These are phyloP conservation scores for Rosa hybrid DNA, from an alignment of 331 rosid species.

Conservation along the genomic window DNA sequence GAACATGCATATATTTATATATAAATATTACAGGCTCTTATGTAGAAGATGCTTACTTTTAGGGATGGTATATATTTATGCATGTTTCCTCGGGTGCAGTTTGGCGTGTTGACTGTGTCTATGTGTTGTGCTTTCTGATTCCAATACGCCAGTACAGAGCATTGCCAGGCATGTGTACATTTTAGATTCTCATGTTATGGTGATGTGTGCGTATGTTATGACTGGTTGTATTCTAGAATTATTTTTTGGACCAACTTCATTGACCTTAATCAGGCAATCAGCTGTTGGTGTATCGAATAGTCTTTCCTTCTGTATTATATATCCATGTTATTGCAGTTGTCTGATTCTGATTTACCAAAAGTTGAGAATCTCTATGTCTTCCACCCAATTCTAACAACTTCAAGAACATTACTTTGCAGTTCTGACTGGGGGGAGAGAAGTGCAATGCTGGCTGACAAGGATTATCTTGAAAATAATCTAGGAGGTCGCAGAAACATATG, in stretches of 20 bases:
- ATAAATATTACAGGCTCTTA: neutral
- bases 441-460: slow-evolving; percentile 50
- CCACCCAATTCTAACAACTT: slow-evolving; percentile 26
- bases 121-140: neutral
- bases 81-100: no score
- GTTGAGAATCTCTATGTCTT: neutral
- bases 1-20: neutral
- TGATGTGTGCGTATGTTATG: neutral
- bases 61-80: no score
- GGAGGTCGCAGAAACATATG: slow-evolving; percentile 50
- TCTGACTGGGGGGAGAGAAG: slow-evolving; percentile 72
- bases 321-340: slow-evolving; percentile 8
- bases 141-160: neutral
- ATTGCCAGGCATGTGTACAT: neutral
- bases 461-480: slow-evolving; percentile 33
- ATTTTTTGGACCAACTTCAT: no score
- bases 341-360: neutral
- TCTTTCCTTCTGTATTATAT: neutral
- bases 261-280: no score
- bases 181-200: neutral
- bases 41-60: neutral
- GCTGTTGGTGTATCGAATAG: neutral
- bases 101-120: neutral
- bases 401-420: slow-evolving; percentile 45
- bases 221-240: no score